A percentile compares a stretch with the other conserved stretches of the same genome.
Evolutionary conservation across 169 alveolate species (phyloP).

Genomic region (Plasmodium vivax): DNA sequence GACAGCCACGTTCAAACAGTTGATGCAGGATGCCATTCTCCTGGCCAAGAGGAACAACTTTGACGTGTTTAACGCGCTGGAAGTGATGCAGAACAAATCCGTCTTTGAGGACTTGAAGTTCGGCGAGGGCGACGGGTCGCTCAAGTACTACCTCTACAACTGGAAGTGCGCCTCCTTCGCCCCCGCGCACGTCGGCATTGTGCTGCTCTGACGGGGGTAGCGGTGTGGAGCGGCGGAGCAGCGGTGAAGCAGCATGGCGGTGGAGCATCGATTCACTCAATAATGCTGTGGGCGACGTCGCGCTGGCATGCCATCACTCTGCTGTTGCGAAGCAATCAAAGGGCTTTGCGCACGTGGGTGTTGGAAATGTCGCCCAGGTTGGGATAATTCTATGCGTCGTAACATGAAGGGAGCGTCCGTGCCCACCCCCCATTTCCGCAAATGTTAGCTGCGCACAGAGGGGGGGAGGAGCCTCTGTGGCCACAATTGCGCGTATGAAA

Average conservation of each 20-base stretch:
- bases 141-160: slow-evolving; percentile 97
- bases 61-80: slow-evolving; percentile 97
- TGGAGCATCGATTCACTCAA: too few relatives aligned
- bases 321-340: background rate
- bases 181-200: slow-evolving; percentile 43
- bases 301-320: background rate
- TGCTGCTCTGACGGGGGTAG: background rate
- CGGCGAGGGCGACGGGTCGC: slow-evolving; percentile 97
- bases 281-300: background rate
- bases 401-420: background rate
- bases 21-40: slow-evolving; percentile 93
- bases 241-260: background rate
- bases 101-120: slow-evolving; percentile 93
- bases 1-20: slow-evolving; percentile 83
- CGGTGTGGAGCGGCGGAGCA: background rate
- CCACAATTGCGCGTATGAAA: background rate
- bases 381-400: background rate
- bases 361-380: background rate
- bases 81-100: slow-evolving; percentile 94
- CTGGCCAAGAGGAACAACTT: slow-evolving; percentile 92
- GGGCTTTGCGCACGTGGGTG: background rate
- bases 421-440: background rate
- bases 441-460: background rate
- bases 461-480: background rate
- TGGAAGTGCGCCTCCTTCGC: slow-evolving; percentile 90